These are phyloP conservation scores for Microcyclosporella mali DNA, from an alignment of 2,329 filamentous ascomycete genomes.

Conservation along the genomic window DNA sequence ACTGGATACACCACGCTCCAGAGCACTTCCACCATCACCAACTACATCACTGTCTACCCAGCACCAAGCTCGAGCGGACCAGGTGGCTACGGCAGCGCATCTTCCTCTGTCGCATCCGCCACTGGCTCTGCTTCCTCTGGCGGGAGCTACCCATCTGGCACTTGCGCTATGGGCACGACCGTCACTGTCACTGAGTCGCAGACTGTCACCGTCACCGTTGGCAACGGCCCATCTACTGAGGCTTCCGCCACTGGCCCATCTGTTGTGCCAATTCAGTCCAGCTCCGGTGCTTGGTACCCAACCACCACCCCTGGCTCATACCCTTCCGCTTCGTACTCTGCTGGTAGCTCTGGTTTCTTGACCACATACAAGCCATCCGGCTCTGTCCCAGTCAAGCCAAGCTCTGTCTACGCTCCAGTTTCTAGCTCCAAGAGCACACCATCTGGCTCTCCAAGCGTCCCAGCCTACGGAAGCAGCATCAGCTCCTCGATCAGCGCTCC, in stretches of 20 bases:
- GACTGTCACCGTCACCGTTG: constrained; percentile 27
- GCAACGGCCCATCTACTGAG: constrained; percentile 10
- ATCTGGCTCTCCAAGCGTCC: constrained; percentile 2
- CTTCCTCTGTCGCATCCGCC: neutral
- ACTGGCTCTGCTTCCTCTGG: constrained; percentile 7
- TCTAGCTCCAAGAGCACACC: constrained; percentile 1
- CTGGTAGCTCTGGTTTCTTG: constrained; percentile 11
- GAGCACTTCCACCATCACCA: constrained; percentile 31
- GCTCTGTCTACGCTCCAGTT: neutral
- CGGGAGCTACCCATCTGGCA: constrained; percentile 8
- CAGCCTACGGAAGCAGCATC: neutral
- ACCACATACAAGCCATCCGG: constrained; percentile 12
- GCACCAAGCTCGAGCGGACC: constrained; percentile 12
- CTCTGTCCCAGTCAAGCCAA: constrained; percentile 6
- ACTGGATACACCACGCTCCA: constrained; percentile 23
- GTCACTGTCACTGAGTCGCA: constrained; percentile 32
- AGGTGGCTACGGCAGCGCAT: constrained; percentile 8
- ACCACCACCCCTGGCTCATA: constrained; percentile 5
- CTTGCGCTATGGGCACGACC: constrained; percentile 25
- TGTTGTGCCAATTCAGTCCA: constrained; percentile 20
- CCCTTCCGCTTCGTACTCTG: constrained; percentile 8
- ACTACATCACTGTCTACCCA: constrained; percentile 31
- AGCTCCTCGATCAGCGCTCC: constrained; percentile 2
- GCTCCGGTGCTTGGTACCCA: constrained; percentile 18
- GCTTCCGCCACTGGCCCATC: constrained; percentile 5